Percentiles rank a stretch among this genome's conserved stretches.
Conservation (phyloP, 306 rosid species). For the Benincasa hispida region DNA sequence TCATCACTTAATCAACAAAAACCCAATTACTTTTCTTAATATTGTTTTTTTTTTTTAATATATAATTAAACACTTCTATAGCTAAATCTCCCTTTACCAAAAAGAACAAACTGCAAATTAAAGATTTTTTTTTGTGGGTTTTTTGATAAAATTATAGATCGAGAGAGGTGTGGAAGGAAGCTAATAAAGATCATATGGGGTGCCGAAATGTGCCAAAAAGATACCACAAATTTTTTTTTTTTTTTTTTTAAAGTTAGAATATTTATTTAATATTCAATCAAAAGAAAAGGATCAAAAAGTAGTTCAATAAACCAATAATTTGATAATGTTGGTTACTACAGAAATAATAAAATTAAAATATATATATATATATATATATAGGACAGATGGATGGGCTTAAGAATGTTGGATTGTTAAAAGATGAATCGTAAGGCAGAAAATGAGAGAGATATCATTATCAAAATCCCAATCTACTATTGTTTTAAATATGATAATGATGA, state of each 20-base stretch:
- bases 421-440: neutral
- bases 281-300: neutral
- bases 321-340: neutral
- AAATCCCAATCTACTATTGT: neutral
- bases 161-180: neutral
- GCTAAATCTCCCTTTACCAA: too few species aligned
- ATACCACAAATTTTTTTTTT: too few species aligned
- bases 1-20: neutral
- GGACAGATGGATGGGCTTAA: neutral
- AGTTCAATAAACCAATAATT: conserved; percentile 2
- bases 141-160: neutral
- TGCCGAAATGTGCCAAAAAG: neutral
- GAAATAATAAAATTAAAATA: neutral
- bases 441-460: neutral
- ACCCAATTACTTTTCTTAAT: neutral
- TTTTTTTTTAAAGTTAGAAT: too few species aligned
- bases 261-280: neutral
- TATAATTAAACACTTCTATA: neutral
- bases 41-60: too few species aligned
- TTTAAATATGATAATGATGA: neutral
- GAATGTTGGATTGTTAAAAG: neutral
- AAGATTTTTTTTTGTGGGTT: too few species aligned
- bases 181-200: neutral
- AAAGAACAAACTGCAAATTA: too few species aligned
- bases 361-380: too few species aligned